phyloP scores from a whole-genome alignment of 768 basidiomycete species.

The Phaffia australis region DNA sequence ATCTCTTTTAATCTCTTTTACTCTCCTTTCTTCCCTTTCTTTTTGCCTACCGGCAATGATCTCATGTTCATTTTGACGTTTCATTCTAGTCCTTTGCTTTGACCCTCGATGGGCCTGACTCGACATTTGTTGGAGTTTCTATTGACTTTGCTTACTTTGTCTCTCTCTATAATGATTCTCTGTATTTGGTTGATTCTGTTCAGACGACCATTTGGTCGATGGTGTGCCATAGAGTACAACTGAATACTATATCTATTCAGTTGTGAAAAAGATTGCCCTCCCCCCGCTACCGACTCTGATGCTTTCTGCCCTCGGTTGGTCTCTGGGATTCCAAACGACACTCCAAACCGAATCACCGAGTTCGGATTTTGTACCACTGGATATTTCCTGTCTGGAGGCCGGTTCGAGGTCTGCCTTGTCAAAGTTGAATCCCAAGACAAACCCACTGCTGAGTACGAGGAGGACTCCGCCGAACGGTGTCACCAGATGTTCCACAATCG shows the following conservation, averaged over 20 bases:
- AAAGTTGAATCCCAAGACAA: too few relatives aligned
- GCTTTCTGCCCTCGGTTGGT: too few relatives aligned
- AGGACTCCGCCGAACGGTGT: too few relatives aligned
- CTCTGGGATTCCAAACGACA: too few relatives aligned
- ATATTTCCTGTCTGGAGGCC: too few relatives aligned
- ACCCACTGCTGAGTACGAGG: too few relatives aligned
- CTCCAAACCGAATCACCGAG: too few relatives aligned
- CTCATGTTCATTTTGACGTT: not conserved
- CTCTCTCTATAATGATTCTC: not conserved
- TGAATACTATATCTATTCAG: not conserved
- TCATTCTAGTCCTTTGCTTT: not conserved
- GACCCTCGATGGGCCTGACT: not conserved
- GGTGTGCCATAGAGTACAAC: not conserved
- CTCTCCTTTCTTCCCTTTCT: not conserved
- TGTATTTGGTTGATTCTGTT: not conserved
- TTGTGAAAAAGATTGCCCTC: not conserved
- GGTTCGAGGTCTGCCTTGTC: too few relatives aligned
- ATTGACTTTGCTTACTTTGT: not conserved
- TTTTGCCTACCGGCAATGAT: not conserved
- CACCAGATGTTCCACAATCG: too few relatives aligned
- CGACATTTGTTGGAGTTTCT: not conserved
- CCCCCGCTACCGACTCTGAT: too few relatives aligned
- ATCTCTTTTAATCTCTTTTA: not conserved
- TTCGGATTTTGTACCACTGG: too few relatives aligned
- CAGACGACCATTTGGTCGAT: not conserved